These are phyloP conservation scores for Mycena vulgaris DNA, from an alignment of 768 basidiomycete genomes.

Conservation along the genomic window DNA sequence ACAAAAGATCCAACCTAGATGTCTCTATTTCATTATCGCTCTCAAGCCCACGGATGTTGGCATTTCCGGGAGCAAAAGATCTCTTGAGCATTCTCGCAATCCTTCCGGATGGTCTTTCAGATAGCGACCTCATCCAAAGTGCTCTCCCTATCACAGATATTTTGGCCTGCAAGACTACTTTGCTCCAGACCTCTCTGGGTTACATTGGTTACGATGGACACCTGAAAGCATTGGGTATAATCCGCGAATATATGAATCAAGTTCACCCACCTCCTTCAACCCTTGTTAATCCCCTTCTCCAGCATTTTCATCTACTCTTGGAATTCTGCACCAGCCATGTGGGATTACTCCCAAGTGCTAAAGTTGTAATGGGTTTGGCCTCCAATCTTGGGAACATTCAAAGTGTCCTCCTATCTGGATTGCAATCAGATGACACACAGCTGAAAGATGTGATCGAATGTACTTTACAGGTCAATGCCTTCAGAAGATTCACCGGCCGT, in stretches of 20 bases:
- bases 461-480: not conserved
- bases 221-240: not conserved
- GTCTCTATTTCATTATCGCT: slow-evolving; percentile 19
- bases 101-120: slow-evolving; percentile 20
- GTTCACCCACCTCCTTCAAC: not conserved
- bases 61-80: not conserved
- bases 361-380: not conserved
- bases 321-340: not conserved
- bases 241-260: not conserved
- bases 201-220: slow-evolving; percentile 7
- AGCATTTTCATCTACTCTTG: not conserved
- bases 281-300: not conserved
- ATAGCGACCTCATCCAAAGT: slow-evolving; percentile 14
- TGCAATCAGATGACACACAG: not conserved
- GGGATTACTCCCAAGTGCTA: not conserved
- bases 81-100: slow-evolving; percentile 12
- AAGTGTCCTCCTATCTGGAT: not conserved
- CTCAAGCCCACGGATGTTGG: slow-evolving; percentile 12
- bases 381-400: not conserved
- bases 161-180: not conserved
- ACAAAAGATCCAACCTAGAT: slow-evolving; percentile 26
- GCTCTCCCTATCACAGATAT: not conserved
- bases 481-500: not conserved
- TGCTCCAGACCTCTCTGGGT: slow-evolving; percentile 16
- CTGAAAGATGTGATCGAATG: not conserved